Base-by-base conservation (phyloP, 2,329 filamentous ascomycete genomes). In the Daldinia sp. region DNA sequence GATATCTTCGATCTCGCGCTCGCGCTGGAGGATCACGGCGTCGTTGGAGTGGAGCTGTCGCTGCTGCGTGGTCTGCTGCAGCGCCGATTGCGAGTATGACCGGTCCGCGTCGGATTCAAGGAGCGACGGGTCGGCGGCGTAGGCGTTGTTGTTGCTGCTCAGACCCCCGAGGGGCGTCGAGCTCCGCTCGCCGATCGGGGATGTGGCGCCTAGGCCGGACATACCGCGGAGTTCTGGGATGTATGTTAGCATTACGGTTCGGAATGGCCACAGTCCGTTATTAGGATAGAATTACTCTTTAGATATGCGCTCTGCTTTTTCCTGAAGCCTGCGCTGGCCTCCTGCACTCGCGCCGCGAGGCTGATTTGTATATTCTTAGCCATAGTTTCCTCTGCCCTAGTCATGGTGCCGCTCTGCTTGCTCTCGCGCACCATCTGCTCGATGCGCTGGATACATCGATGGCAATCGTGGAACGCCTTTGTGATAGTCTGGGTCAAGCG, bases 281-380 rank as follows among this genome's bases (percentile, higher is more conserved):
- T 54, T 15, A n/a, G 8, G 41, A 23, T 15, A 25, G 25, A 8
- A 79, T 61, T 82, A 96, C 93, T 97, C 79, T 96, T 97, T 54
- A 99, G 79, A 78, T 99, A 99, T 52, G 90, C 90, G 75, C 94
- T 94, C 81, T 99, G 95, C 81, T 97, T 98, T 84, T 98, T 99
- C 73, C 95, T 87, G 76, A 99, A 99, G 66, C 86, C 85, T 27
- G 95, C 91, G 80, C 94, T 97, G 48, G 93, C 90, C 71, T 98
- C 94, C 77, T 97, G 94, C 0, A 98, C 93, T 64, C 92, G 85
- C 1, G 92, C 84, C 0, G 95, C 95, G 35, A 98, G 84, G 13
- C 92, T 95, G 68, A 96, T 93, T 77, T 98, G 94, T 61, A 99
- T 92, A 74, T 99, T 99, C 79, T 88, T 90, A 51, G 94, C 95